Conservation (phyloP, 2,329 filamentous ascomycete species). For the Ceratocystis destructans region DNA sequence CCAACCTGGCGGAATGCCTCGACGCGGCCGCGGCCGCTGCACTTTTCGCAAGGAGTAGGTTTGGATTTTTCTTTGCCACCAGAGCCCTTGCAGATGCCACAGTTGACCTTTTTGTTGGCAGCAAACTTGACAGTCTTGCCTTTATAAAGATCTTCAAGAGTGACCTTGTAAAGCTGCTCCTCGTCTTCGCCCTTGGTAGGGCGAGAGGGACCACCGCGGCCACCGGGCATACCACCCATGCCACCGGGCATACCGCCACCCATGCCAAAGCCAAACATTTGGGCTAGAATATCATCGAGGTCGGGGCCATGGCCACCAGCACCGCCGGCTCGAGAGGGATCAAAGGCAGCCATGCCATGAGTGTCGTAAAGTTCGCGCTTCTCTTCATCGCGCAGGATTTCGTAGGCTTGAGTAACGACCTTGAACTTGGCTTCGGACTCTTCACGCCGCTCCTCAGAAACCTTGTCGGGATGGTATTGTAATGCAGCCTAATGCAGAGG, state of each 20-base stretch:
- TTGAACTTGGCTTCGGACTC: constrained; percentile 90
- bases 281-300: constrained; percentile 79
- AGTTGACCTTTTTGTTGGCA: constrained; percentile 87
- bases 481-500: constrained; percentile 54
- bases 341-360: constrained; percentile 92
- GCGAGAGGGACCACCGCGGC: constrained; percentile 41
- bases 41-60: constrained; percentile 66
- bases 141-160: constrained; percentile 90
- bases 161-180: constrained; percentile 81
- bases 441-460: constrained; percentile 68
- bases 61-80: constrained; percentile 90
- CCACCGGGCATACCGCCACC: constrained; percentile 43
- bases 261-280: constrained; percentile 71
- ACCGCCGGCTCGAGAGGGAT: constrained; percentile 54
- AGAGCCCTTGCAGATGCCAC: constrained; percentile 70
- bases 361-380: constrained; percentile 85
- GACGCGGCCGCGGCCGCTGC: constrained; percentile 65
- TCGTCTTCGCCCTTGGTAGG: constrained; percentile 67
- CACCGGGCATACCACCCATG: constrained; percentile 29
- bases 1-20: constrained; percentile 72
- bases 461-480: constrained; percentile 89
- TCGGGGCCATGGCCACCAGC: constrained; percentile 43
- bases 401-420: constrained; percentile 82
- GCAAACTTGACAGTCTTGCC: constrained; percentile 95
- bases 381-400: constrained; percentile 91